Evolutionary conservation across 768 basidiomycete genomes (phyloP).

Genomic region (Megacollybia marginata): DNA sequence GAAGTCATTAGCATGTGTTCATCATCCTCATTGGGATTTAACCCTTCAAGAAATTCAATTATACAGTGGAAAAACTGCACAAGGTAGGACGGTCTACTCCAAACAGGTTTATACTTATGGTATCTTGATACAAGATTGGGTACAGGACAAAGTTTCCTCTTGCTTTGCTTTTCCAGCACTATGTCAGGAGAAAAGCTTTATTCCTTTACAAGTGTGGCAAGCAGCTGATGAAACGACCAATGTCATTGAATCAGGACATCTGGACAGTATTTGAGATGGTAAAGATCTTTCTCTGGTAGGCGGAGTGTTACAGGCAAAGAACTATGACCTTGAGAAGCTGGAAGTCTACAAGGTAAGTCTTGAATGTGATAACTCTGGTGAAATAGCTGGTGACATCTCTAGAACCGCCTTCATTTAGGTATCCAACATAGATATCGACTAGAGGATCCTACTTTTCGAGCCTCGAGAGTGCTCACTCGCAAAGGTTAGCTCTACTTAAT

Average conservation of each 20-base stretch:
- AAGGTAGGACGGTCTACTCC: too few relatives aligned
- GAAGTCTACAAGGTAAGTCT: not conserved
- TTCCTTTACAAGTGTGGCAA: not conserved
- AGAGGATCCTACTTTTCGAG: not conserved
- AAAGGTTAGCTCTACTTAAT: not conserved
- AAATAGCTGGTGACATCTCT: not conserved
- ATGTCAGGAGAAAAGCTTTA: not conserved
- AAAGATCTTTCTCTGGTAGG: too few relatives aligned
- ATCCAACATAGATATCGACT: not conserved
- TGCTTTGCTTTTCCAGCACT: not conserved
- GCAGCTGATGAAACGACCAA: not conserved
- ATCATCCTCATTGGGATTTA: too few relatives aligned
- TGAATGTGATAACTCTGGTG: not conserved
- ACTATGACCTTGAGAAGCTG: not conserved
- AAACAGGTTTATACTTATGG: too few relatives aligned
- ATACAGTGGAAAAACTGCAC: too few relatives aligned
- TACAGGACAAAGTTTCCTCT: not conserved
- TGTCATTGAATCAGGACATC: not conserved
- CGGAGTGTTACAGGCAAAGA: not conserved
- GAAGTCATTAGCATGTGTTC: too few relatives aligned
- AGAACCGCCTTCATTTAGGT: not conserved
- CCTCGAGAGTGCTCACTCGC: not conserved
- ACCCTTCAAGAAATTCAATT: too few relatives aligned
- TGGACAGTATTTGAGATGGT: not conserved
- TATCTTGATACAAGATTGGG: slow-evolving; percentile 1